A percentile compares a stretch with the other conserved stretches of the same genome.
These are phyloP conservation scores for Allium cepa DNA, from an alignment of 106 monocot genomes.

Conservation along the genomic window DNA sequence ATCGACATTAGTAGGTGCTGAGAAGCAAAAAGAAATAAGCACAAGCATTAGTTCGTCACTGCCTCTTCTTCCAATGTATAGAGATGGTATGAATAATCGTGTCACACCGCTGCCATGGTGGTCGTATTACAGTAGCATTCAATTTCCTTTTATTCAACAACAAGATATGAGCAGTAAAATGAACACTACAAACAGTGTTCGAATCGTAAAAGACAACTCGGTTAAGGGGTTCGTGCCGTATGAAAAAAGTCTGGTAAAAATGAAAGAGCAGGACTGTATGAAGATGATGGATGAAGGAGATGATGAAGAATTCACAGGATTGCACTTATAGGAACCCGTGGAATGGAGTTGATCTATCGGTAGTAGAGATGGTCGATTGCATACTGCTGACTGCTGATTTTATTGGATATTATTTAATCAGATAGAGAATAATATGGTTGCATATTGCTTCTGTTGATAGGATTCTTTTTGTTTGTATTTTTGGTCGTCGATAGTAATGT, in stretches of 20 bases:
- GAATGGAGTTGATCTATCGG: background rate
- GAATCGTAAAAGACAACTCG: background rate
- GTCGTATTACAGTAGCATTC: constrained; percentile 19
- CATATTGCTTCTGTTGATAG: no score
- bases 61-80: constrained; percentile 9
- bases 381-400: no score
- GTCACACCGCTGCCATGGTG: constrained; percentile 18
- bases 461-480: no score
- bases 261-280: constrained; percentile 10
- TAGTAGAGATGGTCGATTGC: background rate
- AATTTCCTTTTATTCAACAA: constrained; percentile 17
- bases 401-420: no score
- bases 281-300: constrained; percentile 5
- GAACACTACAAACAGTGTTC: background rate
- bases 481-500: no score
- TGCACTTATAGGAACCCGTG: constrained; percentile 21
- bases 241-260: constrained; percentile 37
- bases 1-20: background rate
- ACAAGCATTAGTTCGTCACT: background rate
- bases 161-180: constrained; percentile 5
- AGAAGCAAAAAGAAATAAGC: background rate
- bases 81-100: constrained; percentile 1
- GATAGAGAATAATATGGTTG: no score
- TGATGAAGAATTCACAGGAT: background rate
- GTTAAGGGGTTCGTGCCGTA: constrained; percentile 67